Evolutionary conservation across 768 basidiomycete species (phyloP), one percentile per base, ranked within the genome.

Genomic region (Collybia sordida): DNA sequence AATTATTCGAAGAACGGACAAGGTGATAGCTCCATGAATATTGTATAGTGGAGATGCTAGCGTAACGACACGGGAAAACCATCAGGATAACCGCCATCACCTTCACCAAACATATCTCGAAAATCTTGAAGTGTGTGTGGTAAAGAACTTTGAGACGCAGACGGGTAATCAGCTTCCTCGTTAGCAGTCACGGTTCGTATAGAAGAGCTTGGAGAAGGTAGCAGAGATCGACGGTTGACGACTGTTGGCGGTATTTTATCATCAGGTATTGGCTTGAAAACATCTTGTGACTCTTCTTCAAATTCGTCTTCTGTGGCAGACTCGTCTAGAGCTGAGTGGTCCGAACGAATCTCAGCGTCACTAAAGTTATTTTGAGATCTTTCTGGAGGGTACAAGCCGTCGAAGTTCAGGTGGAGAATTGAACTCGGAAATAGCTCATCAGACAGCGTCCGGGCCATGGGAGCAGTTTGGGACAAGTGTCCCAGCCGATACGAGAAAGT

Each of bases 91-190:
- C 73, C 76, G 36, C 63, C 68, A 6, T 68, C 65, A 21, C 58
- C 67, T 19, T 53, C 58, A 24, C 60, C 70, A 58, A 80, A 75
- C 73, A 80, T 78, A 6, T 66, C 64, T 34, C 57, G 66, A 53
- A 80, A 77, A 18, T 74, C 69, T 55, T 69, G 67, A 14, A 78
- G 66, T 24, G 54, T 71, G 38, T 55, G 56, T 12, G 75, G 74
- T 35, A 73, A 57, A 24, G 73, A 71, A 31, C 53, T 62, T 40
- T 56, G 49, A 40, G 35, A 47, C 17, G 24, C 51, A 12, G 22
- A 45, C 6, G 41, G 49, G 36, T 52, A 47, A 27, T 49, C n/a
- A 23, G 17, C 18, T 25, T 47, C 45, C 9, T 14, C 35, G 34
- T 23, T 24, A 3, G 11, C 34, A 37, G 15, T 34, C 14, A 2